Base-by-base conservation (phyloP, 106 monocot species). In the Agapanthus africanus region DNA sequence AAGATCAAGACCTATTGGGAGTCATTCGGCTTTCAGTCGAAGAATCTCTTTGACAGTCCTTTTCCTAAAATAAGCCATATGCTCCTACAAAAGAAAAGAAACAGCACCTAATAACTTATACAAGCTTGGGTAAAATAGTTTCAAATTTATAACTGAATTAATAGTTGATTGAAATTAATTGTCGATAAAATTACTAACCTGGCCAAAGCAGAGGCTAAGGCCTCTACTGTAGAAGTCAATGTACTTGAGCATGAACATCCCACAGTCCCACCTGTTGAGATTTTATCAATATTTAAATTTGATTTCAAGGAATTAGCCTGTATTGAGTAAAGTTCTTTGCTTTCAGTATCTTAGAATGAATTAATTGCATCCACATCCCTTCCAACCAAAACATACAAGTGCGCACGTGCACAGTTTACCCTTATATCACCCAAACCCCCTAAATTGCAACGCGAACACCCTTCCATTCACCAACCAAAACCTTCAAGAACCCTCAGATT, bases 211-310 rank as follows among this genome's bases (percentile, higher is more conserved):
- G 22, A 90, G 84, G 41, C 41, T 42, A 23, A 83, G 64, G 16
- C 84, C 92, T 74, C 92, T 86, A 80, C 92, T 92, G 59, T 84
- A 87, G 68, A 92, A 97, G 59, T 97, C 97, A 28, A 51, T 74
- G 68, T 97, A 97, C 75, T 97, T 97, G 67, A 97, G 81, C 92
- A 97, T 97, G 71, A 97, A 97, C 97, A 97, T 97, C 8, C 97
- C 97, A 75, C 97, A 97, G 33, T 97, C 97, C 73, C 60, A 87
- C 74, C 97, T 97, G 77, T 56, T 64, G 11, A 50, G 13, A 51
- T 19, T 23, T 7, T 6, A 39, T 6, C 22, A 52, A 57, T 52
- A 30, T 15, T 57, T 2, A 1, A 2, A 21, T 50, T 7, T 30
- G 3, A 30, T 57, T 14, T 57, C 56, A 57, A 14, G 8, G 31